Evolutionary conservation across 371 early-diverging fungal genomes (phyloP), one percentile per base, ranked within the genome.

Genomic region (Capillidium rhysosporum): DNA sequence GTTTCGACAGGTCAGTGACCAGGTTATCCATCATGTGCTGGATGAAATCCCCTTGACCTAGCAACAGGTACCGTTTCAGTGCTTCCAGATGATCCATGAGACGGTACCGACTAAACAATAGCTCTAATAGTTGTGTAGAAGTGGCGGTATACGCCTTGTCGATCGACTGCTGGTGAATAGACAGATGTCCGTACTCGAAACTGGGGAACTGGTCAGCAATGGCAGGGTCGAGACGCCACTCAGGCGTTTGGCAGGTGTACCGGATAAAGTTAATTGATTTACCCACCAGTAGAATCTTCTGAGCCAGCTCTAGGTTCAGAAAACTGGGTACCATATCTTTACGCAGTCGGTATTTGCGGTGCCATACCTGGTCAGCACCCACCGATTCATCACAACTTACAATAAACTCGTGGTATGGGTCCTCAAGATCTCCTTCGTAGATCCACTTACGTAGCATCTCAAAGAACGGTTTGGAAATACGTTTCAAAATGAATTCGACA

Each of bases 11-110:
- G 24, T 71, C 73, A 18, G 65, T 57, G 44, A 75, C 72, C 57
- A 25, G 40, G 7, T 74, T 71, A 57, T 85, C 89, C 80, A 92
- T 81, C 34, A 96, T 63, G 49, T 77, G 75, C 57, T 86, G 85
- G 41, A 89, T 80, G 68, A 94, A 92, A 59, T 96, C 94, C n/a
- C 94, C 97, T 64, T 93, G 90, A 38, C 87, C 91, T 16, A 96
- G 65, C 29, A 96, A 63, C n/a, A 96, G 62, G 56, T 92, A 94
- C 46, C 82, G 67, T 53, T 92, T 90, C 48, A 94, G 62, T 2
- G 91, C 93, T 30, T 66, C 65, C 14, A 96, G 62, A 57, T 94
- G 93, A 18, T 87, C 84, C 67, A 80, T 75, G 10, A 96, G 64
- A 40, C 77, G 75, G 66, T 83, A 90, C 57, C 80, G 82, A 4